Evolutionary conservation across 176 grass and related monocot genomes (phyloP).

Genomic region (Tillandsia fasciculata): DNA sequence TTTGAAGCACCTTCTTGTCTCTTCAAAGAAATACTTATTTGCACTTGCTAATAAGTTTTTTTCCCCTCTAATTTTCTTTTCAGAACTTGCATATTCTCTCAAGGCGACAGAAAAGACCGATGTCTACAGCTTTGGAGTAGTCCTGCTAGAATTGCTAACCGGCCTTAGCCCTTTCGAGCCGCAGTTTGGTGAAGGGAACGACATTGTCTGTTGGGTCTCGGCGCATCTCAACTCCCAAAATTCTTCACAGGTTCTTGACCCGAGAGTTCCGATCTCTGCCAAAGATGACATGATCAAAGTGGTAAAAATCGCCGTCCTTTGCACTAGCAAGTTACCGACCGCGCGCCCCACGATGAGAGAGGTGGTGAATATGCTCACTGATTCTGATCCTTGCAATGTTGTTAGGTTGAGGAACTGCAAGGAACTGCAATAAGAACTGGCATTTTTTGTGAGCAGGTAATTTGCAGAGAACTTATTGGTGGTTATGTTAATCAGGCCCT

Average conservation of each 20-base stretch:
- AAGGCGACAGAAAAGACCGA: conserved; percentile 80
- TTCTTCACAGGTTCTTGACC: conserved; percentile 42
- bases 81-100: conserved; percentile 74
- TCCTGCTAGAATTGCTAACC: conserved; percentile 71
- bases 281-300: conserved; percentile 64
- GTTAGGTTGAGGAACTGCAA: conserved; percentile 4
- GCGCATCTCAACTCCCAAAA: conserved; percentile 29
- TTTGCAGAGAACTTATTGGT: not conserved
- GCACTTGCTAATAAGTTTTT: not conserved
- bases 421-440: conserved; percentile 30
- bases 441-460: conserved; percentile 24
- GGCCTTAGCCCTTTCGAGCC: conserved; percentile 60
- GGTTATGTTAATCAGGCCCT: not conserved
- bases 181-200: conserved; percentile 61
- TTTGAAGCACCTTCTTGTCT: not conserved
- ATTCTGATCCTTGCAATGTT: conserved; percentile 35
- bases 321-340: conserved; percentile 47
- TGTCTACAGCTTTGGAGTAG: conserved; percentile 87
- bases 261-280: conserved; percentile 20
- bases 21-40: not conserved
- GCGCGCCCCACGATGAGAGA: conserved; percentile 68
- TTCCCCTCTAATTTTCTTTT: not conserved
- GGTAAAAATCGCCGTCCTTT: conserved; percentile 61
- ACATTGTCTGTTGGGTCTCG: conserved; percentile 78
- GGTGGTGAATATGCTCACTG: conserved; percentile 72